These are phyloP conservation scores for Laburnicola sp. DNA, from an alignment of 2,329 filamentous ascomycete genomes.

Conservation along the genomic window DNA sequence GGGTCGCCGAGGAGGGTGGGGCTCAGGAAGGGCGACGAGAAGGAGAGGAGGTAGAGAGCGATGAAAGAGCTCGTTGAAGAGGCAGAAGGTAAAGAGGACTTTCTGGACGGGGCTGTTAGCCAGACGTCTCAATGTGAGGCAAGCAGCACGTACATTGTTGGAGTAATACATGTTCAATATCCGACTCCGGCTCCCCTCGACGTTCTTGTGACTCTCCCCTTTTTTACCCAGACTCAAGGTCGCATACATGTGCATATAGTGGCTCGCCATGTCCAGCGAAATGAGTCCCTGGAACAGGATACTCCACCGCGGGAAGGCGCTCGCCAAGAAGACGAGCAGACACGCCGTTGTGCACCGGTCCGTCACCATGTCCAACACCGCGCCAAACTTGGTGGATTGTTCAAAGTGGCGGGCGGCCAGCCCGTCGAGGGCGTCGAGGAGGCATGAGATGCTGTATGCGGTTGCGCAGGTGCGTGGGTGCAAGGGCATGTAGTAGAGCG, in stretches of 20 bases:
- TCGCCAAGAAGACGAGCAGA: constrained; percentile 89
- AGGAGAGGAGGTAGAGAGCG: constrained; percentile 94
- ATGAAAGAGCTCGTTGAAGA: constrained; percentile 97
- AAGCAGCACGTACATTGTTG: constrained; percentile 72
- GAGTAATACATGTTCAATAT: constrained; percentile 95
- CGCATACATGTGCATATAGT: constrained; percentile 99
- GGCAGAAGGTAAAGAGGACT: constrained; percentile 88
- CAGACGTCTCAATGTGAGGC: not conserved
- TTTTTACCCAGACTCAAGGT: constrained; percentile 84
- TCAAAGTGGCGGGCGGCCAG: constrained; percentile 85
- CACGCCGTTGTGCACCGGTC: constrained; percentile 97
- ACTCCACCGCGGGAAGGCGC: constrained; percentile 90
- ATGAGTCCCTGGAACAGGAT: constrained; percentile 95
- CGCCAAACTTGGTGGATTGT: constrained; percentile 93
- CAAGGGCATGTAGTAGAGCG: constrained; percentile 98
- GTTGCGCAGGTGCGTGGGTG: constrained; percentile 94
- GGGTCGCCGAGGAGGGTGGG: constrained; percentile 73
- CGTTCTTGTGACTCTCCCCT: constrained; percentile 85
- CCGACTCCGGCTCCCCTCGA: constrained; percentile 85
- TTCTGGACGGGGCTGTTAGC: constrained; percentile 57
- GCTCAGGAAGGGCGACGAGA: constrained; percentile 86
- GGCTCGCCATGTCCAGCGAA: constrained; percentile 87
- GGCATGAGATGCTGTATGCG: constrained; percentile 89
- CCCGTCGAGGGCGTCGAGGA: constrained; percentile 93
- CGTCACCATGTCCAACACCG: constrained; percentile 98